These are phyloP conservation scores for Teratosphaeria epicoccoides DNA, from an alignment of 2,329 filamentous ascomycete species.

Conservation along the genomic window DNA sequence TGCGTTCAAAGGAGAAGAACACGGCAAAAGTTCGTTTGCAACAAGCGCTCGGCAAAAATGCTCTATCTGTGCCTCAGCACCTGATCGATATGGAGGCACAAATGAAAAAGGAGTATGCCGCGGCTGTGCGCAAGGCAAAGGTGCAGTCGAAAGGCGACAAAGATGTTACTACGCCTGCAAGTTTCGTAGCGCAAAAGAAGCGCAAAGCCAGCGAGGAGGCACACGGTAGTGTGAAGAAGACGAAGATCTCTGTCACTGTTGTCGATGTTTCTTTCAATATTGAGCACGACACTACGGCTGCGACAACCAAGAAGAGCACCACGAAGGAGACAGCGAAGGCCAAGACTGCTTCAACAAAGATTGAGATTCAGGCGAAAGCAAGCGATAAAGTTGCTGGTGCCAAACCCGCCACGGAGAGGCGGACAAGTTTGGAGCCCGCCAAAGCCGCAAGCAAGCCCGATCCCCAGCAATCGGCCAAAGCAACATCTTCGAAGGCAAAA, in stretches of 20 bases:
- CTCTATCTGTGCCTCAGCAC: slow-evolving; percentile 39
- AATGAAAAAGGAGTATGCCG: slow-evolving; percentile 48
- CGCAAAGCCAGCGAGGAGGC: slow-evolving; percentile 14
- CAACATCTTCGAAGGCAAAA: slow-evolving; percentile 7
- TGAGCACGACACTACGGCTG: slow-evolving; percentile 9
- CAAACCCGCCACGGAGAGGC: background rate
- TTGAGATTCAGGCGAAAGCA: background rate
- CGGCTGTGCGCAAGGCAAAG: slow-evolving; percentile 40
- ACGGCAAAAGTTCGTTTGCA: slow-evolving; percentile 48
- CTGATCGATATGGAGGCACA: slow-evolving; percentile 42
- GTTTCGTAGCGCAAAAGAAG: slow-evolving; percentile 8
- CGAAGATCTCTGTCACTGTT: slow-evolving; percentile 18
- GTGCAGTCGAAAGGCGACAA: slow-evolving; percentile 1
- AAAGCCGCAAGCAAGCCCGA: background rate
- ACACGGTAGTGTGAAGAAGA: slow-evolving; percentile 13
- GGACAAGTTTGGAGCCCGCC: background rate
- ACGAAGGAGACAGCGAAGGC: slow-evolving; percentile 4
- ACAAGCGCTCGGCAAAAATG: slow-evolving; percentile 42
- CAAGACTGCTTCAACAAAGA: slow-evolving; percentile 1
- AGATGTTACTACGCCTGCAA: background rate
- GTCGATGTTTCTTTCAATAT: slow-evolving; percentile 17
- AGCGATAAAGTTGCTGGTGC: background rate
- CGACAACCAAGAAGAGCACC: slow-evolving; percentile 7
- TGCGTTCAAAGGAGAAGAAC: slow-evolving; percentile 46
- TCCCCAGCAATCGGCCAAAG: slow-evolving; percentile 8